Evolutionary conservation across 106 monocot genomes (phyloP).

Genomic region (Acorus gramineus): DNA sequence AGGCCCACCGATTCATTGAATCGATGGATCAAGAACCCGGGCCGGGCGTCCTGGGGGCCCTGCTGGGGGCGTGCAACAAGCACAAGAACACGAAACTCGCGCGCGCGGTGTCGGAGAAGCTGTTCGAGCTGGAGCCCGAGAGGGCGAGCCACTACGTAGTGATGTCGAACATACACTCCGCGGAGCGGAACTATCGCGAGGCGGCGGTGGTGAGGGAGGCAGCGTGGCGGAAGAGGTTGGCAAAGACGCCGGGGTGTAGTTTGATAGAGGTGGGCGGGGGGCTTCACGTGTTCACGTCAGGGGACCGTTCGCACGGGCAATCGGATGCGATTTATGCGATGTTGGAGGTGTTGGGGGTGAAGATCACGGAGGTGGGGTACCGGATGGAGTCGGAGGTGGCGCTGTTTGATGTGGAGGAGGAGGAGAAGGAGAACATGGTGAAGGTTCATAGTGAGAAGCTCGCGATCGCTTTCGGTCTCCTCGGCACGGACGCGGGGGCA

Average conservation of each 20-base stretch:
- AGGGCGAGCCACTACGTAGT: slow-evolving; percentile 66
- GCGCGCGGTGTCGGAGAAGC: slow-evolving; percentile 37
- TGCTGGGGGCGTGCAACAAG: slow-evolving; percentile 75
- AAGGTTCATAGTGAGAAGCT: slow-evolving; percentile 84
- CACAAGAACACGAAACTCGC: slow-evolving; percentile 47
- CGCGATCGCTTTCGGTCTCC: slow-evolving; percentile 65
- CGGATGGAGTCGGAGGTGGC: slow-evolving; percentile 33
- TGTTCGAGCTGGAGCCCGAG: slow-evolving; percentile 62
- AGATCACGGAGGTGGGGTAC: slow-evolving; percentile 68
- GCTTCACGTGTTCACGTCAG: slow-evolving; percentile 51
- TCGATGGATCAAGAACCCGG: slow-evolving; percentile 25
- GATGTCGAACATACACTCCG: slow-evolving; percentile 68
- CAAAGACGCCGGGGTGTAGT: slow-evolving; percentile 67
- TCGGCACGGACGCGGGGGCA: slow-evolving; percentile 36
- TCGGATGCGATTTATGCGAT: slow-evolving; percentile 34
- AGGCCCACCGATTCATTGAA: slow-evolving; percentile 56
- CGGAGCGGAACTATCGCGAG: slow-evolving; percentile 30
- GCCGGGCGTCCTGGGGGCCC: slow-evolving; percentile 59
- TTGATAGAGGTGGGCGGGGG: slow-evolving; percentile 49
- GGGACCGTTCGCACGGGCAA: slow-evolving; percentile 47
- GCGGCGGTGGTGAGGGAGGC: slow-evolving; percentile 59
- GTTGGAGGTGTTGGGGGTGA: slow-evolving; percentile 36
- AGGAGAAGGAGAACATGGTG: slow-evolving; percentile 69
- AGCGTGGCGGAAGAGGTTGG: slow-evolving; percentile 23
- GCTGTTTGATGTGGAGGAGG: slow-evolving; percentile 75